Evolutionary conservation across 2,329 filamentous ascomycete genomes (phyloP), one percentile per base, ranked within the genome.

Genomic region (Zymoseptoria tritici): DNA sequence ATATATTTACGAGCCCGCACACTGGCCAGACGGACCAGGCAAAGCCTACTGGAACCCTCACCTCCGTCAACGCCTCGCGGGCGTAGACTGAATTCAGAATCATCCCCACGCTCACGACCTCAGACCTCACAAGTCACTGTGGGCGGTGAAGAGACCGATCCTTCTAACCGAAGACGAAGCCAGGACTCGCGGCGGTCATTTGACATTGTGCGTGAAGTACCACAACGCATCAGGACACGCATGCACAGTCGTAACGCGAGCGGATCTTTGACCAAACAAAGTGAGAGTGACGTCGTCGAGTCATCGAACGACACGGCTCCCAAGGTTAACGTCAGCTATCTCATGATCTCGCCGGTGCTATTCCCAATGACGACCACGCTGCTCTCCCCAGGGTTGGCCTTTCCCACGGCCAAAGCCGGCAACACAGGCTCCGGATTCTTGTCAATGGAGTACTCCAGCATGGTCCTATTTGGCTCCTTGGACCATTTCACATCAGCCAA

Each of bases 401-500:
- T 70, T 56, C 68, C 67, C 55, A 52, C 53, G 68, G 61, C 61
- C 64, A 49, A 66, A 66, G 1, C 61, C 53, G 57, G 53, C n/a
- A 16, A 58, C 9, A 36, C 49, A 9, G 19, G n/a, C 7, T 52
- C 58, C 20, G 64, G 66, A 1, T 85, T 88, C 68, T 76, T 89
- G 54, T 74, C 83, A 1, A 72, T 75, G 42, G 63, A 64, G 1
- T 80, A 86, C 67, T 79, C 80, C 0, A 87, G 87, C 0, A 72
- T 96, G 36, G 85, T 84, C 0, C 74, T 96, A 0, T 96, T 86
- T 69, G 93, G 92, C 1, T 84, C 87, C 55, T 78, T 82, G 3
- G 92, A 97, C 72, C 75, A 81, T 0, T 95, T 97, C 64, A 86
- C 89, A 1, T 82, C 85, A 0, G 78, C 78, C 3, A 81, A 79